Conservation (phyloP, 108 stramenopile genomes). For the Pseudonitzschia multiseries region DNA sequence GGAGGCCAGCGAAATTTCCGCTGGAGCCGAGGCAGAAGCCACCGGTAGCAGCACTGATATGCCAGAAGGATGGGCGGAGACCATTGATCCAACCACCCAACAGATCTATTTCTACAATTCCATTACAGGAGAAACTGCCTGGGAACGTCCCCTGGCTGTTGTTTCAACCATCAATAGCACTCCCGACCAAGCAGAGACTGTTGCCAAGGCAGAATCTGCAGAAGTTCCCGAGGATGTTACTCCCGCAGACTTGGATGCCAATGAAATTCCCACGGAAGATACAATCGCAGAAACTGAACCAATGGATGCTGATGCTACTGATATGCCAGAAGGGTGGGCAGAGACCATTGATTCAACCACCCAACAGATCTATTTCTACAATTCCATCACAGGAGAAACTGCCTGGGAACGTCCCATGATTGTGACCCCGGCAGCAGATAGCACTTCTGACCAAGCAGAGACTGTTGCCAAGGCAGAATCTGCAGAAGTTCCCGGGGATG, state of each 20-base stretch:
- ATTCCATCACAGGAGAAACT: constrained; percentile 47
- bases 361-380: constrained; percentile 56
- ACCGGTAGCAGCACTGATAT: background rate
- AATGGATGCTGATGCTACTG: too few relatives aligned
- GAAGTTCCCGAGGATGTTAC: background rate
- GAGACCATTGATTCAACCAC: constrained; percentile 41
- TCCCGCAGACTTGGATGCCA: background rate
- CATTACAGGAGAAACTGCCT: constrained; percentile 48
- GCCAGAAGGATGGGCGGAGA: constrained; percentile 22
- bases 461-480: background rate
- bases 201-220: background rate
- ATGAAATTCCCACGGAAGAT: too few relatives aligned
- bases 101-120: constrained; percentile 58
- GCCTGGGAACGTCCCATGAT: constrained; percentile 47
- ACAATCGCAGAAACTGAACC: background rate
- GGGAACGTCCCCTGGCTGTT: constrained; percentile 36
- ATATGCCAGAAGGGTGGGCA: constrained; percentile 44
- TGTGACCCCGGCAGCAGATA: too few relatives aligned
- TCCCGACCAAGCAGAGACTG: background rate
- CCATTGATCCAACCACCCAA: constrained; percentile 45
- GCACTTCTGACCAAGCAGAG: background rate
- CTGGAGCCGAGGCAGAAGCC: too few relatives aligned
- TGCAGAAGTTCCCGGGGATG: background rate
- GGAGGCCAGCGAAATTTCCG: background rate
- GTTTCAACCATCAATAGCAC: too few relatives aligned